These are phyloP conservation scores for Kandelia obovata DNA, from an alignment of 345 rosid genomes.

Conservation along the genomic window DNA sequence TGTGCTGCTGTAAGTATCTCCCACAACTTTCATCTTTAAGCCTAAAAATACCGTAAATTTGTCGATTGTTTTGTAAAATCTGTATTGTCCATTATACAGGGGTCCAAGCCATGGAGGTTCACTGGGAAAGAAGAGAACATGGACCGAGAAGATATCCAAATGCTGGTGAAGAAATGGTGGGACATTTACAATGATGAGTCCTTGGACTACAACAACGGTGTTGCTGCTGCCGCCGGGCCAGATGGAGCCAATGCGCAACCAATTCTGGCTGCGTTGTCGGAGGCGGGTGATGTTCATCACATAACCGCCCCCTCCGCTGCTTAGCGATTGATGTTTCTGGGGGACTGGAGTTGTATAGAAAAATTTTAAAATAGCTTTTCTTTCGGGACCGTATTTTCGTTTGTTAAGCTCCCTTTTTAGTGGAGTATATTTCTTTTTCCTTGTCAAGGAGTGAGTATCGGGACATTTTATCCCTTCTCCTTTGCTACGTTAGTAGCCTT, in stretches of 20 bases:
- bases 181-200: slow-evolving; percentile 67
- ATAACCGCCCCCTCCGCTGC: slow-evolving; percentile 85
- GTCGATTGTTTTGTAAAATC: background rate
- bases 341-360: no score
- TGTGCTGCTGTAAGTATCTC: slow-evolving; percentile 70
- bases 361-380: no score
- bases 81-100: slow-evolving; percentile 22
- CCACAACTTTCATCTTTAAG: no score
- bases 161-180: slow-evolving; percentile 76
- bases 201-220: slow-evolving; percentile 37
- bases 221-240: background rate
- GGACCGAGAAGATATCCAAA: slow-evolving; percentile 84
- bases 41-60: background rate
- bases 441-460: no score
- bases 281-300: slow-evolving; percentile 45
- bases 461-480: no score
- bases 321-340: slow-evolving; percentile 4
- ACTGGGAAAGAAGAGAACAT: slow-evolving; percentile 77
- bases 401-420: no score
- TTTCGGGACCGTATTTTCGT: no score
- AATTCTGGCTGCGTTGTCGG: slow-evolving; percentile 50
- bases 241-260: slow-evolving; percentile 15
- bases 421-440: no score
- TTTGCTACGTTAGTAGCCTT: no score
- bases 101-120: slow-evolving; percentile 93